Evolutionary conservation across 2,329 filamentous ascomycete genomes (phyloP).

Genomic region (Xylaria sp.): DNA sequence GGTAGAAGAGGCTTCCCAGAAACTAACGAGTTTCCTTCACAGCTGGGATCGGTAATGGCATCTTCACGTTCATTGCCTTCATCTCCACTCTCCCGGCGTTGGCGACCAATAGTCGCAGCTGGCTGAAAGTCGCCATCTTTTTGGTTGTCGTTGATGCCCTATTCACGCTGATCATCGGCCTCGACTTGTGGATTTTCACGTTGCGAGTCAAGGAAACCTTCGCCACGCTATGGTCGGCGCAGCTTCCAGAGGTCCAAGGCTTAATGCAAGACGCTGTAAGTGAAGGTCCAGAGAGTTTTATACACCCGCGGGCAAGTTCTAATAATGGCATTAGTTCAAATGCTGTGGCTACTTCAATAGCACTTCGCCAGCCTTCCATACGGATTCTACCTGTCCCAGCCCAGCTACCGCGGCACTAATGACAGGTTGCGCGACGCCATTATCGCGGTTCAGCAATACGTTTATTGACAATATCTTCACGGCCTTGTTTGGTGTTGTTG

Average conservation of each 20-base stretch:
- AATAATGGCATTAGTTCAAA: constrained; percentile 66
- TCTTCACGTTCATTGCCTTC: constrained; percentile 78
- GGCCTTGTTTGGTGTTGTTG: constrained; percentile 81
- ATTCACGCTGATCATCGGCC: constrained; percentile 73
- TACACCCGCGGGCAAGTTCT: constrained; percentile 36
- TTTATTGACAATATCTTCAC: constrained; percentile 84
- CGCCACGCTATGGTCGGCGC: constrained; percentile 67
- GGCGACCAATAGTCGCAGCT: constrained; percentile 72
- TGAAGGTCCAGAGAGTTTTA: constrained; percentile 19
- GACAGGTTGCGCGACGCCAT: constrained; percentile 74
- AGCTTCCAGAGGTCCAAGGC: constrained; percentile 68
- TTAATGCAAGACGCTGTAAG: constrained; percentile 77
- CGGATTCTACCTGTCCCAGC: constrained; percentile 74
- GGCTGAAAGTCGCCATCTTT: constrained; percentile 77
- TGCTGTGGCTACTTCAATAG: constrained; percentile 85
- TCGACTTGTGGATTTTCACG: constrained; percentile 79
- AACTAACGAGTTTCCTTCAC: constrained; percentile 12
- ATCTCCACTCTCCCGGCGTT: constrained; percentile 77
- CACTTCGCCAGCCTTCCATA: constrained; percentile 77
- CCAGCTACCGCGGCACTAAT: constrained; percentile 76
- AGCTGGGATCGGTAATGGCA: constrained; percentile 78
- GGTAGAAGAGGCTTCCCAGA: neutral
- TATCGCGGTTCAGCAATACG: constrained; percentile 75
- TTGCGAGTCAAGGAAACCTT: constrained; percentile 74
- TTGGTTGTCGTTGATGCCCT: constrained; percentile 70